Conservation (phyloP, 805 yeast species). For the Scheffersomyces coipomensis region DNA sequence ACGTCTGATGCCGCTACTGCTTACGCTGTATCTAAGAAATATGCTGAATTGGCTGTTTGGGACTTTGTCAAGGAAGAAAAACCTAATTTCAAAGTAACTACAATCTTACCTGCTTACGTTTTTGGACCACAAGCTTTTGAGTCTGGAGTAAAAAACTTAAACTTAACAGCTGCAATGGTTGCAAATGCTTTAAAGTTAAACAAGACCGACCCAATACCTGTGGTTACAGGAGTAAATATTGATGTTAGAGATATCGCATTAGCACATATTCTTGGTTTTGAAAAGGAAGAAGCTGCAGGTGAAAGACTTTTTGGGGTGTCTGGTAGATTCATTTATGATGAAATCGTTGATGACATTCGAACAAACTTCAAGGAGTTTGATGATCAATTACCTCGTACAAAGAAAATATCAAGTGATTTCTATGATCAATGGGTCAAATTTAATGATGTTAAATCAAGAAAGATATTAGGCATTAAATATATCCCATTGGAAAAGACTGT, state of each 20-base stretch:
- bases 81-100: constrained; percentile 16
- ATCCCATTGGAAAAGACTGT: constrained; percentile 36
- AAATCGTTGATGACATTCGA: constrained; percentile 17
- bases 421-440: constrained; percentile 10
- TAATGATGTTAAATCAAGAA: constrained; percentile 25
- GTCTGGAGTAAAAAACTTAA: constrained; percentile 22
- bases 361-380: constrained; percentile 22
- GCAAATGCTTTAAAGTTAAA: constrained; percentile 20
- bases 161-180: constrained; percentile 25
- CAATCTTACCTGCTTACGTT: constrained; percentile 20
- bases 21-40: constrained; percentile 21
- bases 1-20: constrained; percentile 18
- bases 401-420: constrained; percentile 26
- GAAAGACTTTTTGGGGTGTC: constrained; percentile 22
- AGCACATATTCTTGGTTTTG: constrained; percentile 29
- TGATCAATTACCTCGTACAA: constrained; percentile 39
- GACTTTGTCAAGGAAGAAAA: constrained; percentile 20
- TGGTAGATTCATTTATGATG: constrained; percentile 15
- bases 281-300: constrained; percentile 14
- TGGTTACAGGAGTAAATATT: constrained; percentile 7
- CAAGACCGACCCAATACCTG: constrained; percentile 10
- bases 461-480: constrained; percentile 34
- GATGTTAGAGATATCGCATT: constrained; percentile 21
- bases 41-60: constrained; percentile 30
- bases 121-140: constrained; percentile 33